Base-by-base conservation (phyloP, 164 flowering plant species). In the Brasenia schreberi region DNA sequence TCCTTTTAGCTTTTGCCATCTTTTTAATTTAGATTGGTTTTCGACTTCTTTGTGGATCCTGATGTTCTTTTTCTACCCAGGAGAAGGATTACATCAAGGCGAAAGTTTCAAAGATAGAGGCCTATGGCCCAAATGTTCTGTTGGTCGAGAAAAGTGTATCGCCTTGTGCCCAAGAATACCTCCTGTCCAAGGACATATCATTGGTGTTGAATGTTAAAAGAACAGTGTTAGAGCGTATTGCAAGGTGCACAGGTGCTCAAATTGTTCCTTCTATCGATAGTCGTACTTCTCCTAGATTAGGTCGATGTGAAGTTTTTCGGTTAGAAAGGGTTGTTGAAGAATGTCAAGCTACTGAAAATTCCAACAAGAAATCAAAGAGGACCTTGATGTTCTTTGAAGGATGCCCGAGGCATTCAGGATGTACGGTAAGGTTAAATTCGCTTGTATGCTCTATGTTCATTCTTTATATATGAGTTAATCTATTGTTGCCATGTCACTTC, bases 121-220 rank as follows among this genome's bases (percentile, higher is more conserved):
- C 87, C 39, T 90, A 83, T 73, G 90, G 79, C 53, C 89, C 99
- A 33, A 95, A 95, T 78, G 97, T 95, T 70, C 77, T 95, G 66
- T 80, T 95, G 74, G 99, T 95, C 42, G 99, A 95, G 69, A 95
- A 86, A 82, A 92, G 89, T 75, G 99, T 90, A 23, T 92, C 99
- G 19, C 84, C 97, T 18, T 86, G 80, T 82, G 99, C 97, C 19
- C 96, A 87, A 74, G 96, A 92, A 49, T 88, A 85, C 72, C 85
- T 95, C 61, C 76, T 90, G 65, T 88, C 78, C 39, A 95, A 95
- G 73, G 99, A 95, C 45, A 95, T 95, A 27, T 95, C 99, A 27
- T 78, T 95, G 68, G 99, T 95, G 69, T 77, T 89, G 72, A 92
- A 90, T 80, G 90, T 95, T 60, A 95, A 92, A 70, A 81, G 80